Evolutionary conservation across 2,329 filamentous ascomycete species (phyloP), one percentile per base, ranked within the genome.

Genomic region (Penicillium sp.): DNA sequence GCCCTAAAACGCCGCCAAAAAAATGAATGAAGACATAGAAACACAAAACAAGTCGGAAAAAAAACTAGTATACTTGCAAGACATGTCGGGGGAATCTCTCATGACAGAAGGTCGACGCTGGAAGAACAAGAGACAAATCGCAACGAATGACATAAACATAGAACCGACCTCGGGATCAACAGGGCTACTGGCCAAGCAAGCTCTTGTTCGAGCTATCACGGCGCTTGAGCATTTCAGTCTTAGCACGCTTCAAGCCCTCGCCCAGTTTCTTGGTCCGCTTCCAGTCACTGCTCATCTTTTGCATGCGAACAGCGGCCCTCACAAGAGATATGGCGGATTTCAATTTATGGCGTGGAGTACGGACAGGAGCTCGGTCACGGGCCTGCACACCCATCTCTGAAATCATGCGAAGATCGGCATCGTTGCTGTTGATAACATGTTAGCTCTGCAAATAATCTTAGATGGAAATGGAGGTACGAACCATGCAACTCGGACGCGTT

Each of bases 371-470:
- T 45, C 67, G 65, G 34, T 69, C 68, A 34, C 68, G 71, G 31
- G 72, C 76, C 34, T 80, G 82, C 60, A 90, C 85, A 60, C 89
- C 90, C 80, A 97, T 96, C 65, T 89, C 84, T 65, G 89, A 85
- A 61, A 97, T 86, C 69, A 97, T 88, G 50, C 87, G 85, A 57
- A 97, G 86, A 72, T 97, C 91, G 58, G 90, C 89, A 74, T 93
- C 88, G 79, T 97, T 99, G 78, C 94, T 97, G 73, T 72, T 55
- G 26, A 29, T 26, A 13, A 46, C 9, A 50, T 57, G 58, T 68
- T 67, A 70, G 66, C 40, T 47, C 53, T 14, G 43, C 34, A 38
- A 45, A 42, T 47, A 31, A 50, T 34, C 52, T 56, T 16, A 43
- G 43, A 34, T 45, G 53, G 39, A 53, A 46, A 18, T 35, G 34